phyloP scores from a whole-genome alignment of 768 basidiomycete species.

The Hygrocybe punicea region DNA sequence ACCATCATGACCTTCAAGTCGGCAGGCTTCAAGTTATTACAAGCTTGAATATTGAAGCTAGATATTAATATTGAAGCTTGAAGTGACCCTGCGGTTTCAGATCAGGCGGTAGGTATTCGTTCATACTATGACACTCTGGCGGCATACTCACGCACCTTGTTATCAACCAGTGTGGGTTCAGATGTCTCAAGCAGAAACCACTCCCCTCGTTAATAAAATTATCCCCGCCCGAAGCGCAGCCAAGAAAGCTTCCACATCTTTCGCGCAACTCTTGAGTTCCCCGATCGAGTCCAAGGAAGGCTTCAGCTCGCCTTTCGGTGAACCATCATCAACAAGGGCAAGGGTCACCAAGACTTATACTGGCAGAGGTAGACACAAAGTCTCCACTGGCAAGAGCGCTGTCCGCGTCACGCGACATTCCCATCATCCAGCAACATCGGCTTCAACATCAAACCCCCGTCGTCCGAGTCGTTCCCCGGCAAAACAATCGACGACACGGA shows the following conservation, averaged over 20 bases:
- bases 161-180: too few relatives aligned
- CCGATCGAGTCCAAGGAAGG: not conserved
- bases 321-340: slow-evolving; percentile 1
- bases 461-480: not conserved
- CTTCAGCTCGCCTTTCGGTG: not conserved
- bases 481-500: not conserved
- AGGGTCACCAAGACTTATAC: not conserved
- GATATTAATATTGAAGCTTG: too few relatives aligned
- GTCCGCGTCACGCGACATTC: not conserved
- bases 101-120: too few relatives aligned
- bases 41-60: too few relatives aligned
- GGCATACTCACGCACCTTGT: too few relatives aligned
- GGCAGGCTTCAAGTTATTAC: too few relatives aligned
- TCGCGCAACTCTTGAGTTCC: slow-evolving; percentile 15
- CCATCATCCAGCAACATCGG: not conserved
- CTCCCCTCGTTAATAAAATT: not conserved
- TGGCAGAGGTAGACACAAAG: not conserved
- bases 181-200: not conserved
- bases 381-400: not conserved
- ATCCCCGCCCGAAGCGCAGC: slow-evolving; percentile 11
- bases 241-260: slow-evolving; percentile 12
- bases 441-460: not conserved
- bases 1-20: too few relatives aligned
- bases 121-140: too few relatives aligned
- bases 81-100: too few relatives aligned